These are phyloP conservation scores for Fragilaria crotonensis DNA, from an alignment of 108 stramenopile genomes.

Conservation along the genomic window DNA sequence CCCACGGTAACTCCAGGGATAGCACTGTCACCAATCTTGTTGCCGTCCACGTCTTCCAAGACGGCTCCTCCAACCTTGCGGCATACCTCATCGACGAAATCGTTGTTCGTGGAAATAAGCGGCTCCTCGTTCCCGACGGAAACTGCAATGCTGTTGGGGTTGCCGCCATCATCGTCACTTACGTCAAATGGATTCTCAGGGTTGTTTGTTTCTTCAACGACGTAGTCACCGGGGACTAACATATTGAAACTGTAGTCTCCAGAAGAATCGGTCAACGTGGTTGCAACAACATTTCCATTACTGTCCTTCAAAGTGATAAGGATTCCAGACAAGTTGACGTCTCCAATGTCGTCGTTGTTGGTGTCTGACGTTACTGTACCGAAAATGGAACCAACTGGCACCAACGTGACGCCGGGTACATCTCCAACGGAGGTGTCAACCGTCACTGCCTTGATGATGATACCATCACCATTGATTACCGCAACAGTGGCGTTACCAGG, in stretches of 20 bases:
- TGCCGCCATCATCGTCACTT: neutral
- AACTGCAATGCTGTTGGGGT: neutral
- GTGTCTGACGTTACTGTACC: neutral
- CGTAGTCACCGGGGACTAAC: neutral
- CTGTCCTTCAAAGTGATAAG: neutral
- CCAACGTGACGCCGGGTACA: too few relatives aligned
- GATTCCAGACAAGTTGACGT: neutral
- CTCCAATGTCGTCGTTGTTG: neutral
- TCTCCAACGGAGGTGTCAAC: too few relatives aligned
- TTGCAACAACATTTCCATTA: neutral
- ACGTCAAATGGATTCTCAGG: neutral
- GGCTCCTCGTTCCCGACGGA: neutral
- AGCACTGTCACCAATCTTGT: neutral
- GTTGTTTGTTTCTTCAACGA: neutral
- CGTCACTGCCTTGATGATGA: too few relatives aligned
- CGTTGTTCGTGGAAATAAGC: neutral
- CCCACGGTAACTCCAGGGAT: neutral
- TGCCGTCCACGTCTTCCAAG: neutral
- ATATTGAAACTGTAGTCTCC: neutral
- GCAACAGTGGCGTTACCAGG: too few relatives aligned
- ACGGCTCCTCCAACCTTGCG: neutral
- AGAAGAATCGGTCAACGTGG: neutral
- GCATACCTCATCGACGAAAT: neutral
- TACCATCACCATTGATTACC: too few relatives aligned
- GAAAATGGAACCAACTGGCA: neutral